Evolutionary conservation across 2,329 filamentous ascomycete species (phyloP).

Genomic region (Lecanicillium sp.): DNA sequence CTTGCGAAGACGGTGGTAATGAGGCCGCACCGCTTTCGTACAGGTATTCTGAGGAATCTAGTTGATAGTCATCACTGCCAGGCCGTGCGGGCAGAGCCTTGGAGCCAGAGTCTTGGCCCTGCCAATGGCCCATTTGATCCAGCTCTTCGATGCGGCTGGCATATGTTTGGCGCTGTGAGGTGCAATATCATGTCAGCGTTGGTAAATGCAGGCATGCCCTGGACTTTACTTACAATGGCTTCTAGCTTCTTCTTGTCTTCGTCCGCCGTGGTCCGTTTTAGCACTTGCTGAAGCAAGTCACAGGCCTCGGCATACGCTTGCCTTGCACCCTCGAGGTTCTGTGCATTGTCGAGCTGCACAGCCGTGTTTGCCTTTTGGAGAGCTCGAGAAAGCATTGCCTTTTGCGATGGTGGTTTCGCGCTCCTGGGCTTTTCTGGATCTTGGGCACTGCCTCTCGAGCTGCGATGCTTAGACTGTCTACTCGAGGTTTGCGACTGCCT

Average conservation of each 20-base stretch:
- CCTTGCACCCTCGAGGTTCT: constrained; percentile 87
- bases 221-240: constrained; percentile 64
- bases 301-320: constrained; percentile 90
- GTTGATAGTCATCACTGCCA: constrained; percentile 39
- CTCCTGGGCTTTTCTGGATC: constrained; percentile 15
- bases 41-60: constrained; percentile 10
- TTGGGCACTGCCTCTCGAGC: constrained; percentile 24
- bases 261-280: constrained; percentile 72
- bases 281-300: constrained; percentile 76
- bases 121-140: constrained; percentile 56
- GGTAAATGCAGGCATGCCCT: neutral
- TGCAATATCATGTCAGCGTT: constrained; percentile 6
- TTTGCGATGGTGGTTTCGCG: constrained; percentile 61
- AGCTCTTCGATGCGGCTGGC: constrained; percentile 83
- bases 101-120: constrained; percentile 37
- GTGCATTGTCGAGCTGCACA: constrained; percentile 90
- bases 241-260: constrained; percentile 88
- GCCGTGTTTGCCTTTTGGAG: constrained; percentile 93
- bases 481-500: constrained; percentile 19
- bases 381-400: constrained; percentile 93
- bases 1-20: neutral
- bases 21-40: constrained; percentile 1
- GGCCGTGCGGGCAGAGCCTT: constrained; percentile 71
- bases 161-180: constrained; percentile 70
- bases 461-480: constrained; percentile 23